Evolutionary conservation across 371 early-diverging fungal genomes (phyloP), one percentile per base, ranked within the genome.

Genomic region (Batkoa obscura): DNA sequence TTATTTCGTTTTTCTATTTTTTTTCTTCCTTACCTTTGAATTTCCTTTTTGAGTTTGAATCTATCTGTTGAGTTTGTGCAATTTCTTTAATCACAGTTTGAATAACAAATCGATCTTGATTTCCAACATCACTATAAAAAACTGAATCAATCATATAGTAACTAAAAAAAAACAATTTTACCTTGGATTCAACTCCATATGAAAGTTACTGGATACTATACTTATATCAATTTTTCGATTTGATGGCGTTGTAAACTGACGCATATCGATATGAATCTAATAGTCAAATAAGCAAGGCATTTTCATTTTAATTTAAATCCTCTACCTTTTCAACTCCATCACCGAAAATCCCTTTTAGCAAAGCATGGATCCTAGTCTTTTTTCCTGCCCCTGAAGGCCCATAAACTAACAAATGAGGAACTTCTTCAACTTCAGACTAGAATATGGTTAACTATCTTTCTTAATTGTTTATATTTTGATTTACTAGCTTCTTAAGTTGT

Each of bases 311-410:
- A 30, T 8, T 8, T 31, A 1, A 58, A 23, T 50, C 9, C n/a
- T 34, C 4, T 63, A 85, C 90, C 76, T 86, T 93, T 59, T 92
- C 92, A n/a, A 86, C 91, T 33, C 84, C 79, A n/a, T 84, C 70
- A 6, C 96, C 95, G 69, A 76, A 96, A 12, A 96, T 70, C 59
- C 91, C 89, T 58, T 80, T 76, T 56, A 90, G 76, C 1, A 86
- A 72, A 54, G 86, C 84, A 41, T 78, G 77, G 41, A 99, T 76
- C 36, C 98, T 76, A 23, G 99, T 99, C 66, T 92, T 94, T 72
- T 98, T 98, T 9, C 99, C 99, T 1, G 88, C 83, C 23, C 99
- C 99, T 2, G 88, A 73, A 9, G 90, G 92, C 0, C 99, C 99
- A 72, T 92, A 92, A 38, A 99, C 78, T 2, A 99, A 75, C 62